These are phyloP conservation scores for Vanderwaltozyma polyspora DNA, from an alignment of 805 yeast genomes.

Conservation along the genomic window DNA sequence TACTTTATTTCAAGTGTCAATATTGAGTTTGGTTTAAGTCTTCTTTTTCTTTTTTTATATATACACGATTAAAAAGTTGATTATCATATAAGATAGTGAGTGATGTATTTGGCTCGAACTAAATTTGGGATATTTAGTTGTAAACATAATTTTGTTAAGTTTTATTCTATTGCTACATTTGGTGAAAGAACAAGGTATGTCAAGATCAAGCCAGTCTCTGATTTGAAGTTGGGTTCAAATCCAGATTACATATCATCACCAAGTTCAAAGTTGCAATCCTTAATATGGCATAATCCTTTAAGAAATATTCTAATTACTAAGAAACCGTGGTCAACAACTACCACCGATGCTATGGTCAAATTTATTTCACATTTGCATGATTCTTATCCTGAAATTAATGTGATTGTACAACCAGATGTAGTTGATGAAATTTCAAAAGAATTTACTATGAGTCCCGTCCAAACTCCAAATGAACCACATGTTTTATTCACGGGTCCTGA, in stretches of 20 bases:
- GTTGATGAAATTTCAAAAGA: conserved; percentile 49
- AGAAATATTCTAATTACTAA: conserved; percentile 71
- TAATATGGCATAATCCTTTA: conserved; percentile 64
- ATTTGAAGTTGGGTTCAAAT: conserved; percentile 21
- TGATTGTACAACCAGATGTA: conserved; percentile 65
- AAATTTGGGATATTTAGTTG: no score
- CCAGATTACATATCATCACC: conserved; percentile 48
- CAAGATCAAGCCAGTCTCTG: conserved; percentile 21
- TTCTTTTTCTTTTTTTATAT: no score
- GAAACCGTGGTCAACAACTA: conserved; percentile 67
- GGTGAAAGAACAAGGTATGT: neutral
- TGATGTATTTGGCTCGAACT: no score
- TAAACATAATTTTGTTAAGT: no score
- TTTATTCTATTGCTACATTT: neutral
- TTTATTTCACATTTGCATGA: conserved; percentile 52
- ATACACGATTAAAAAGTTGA: no score
- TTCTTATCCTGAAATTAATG: conserved; percentile 59
- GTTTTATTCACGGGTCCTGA: conserved; percentile 47
- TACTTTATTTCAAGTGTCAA: no score
- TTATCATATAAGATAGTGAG: no score
- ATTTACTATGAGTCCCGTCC: conserved; percentile 15
- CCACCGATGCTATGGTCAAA: conserved; percentile 51
- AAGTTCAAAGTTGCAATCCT: conserved; percentile 47
- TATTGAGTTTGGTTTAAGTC: no score
- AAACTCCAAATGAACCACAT: conserved; percentile 27